A percentile compares a stretch with the other conserved stretches of the same genome.
Conservation (phyloP, 768 basidiomycete species). For the Pulveroboletus sp. region DNA sequence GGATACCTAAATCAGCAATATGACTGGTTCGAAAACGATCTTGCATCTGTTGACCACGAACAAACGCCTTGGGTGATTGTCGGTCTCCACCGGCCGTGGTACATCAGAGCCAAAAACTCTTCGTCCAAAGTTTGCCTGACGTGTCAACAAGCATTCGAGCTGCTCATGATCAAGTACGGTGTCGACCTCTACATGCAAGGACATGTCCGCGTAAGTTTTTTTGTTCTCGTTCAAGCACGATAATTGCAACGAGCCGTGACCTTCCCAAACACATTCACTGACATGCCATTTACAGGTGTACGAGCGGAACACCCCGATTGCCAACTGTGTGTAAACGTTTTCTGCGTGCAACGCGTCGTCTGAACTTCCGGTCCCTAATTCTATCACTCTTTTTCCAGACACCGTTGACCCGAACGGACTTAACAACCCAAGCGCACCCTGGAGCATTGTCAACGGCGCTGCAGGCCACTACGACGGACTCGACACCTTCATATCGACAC, state of each 20-base stretch:
- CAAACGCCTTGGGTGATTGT: too few relatives aligned
- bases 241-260: too few relatives aligned
- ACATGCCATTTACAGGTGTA: too few relatives aligned
- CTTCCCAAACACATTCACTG: too few relatives aligned
- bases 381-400: conserved; percentile 1
- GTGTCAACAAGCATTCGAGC: too few relatives aligned
- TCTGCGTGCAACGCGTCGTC: too few relatives aligned
- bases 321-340: conserved; percentile 22
- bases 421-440: conserved; percentile 22
- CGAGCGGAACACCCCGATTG: conserved; percentile 25
- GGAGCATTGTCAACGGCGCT: conserved; percentile 27
- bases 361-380: neutral
- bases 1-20: conserved; percentile 26
- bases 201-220: too few relatives aligned
- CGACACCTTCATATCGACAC: too few relatives aligned
- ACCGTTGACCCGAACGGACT: conserved; percentile 21
- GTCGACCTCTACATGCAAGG: too few relatives aligned
- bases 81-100: conserved; percentile 28
- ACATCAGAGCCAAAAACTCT: conserved; percentile 9
- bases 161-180: too few relatives aligned
- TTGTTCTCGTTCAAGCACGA: too few relatives aligned
- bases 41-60: conserved; percentile 22
- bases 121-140: conserved; percentile 12
- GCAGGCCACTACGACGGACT: conserved; percentile 29
- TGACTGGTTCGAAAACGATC: conserved; percentile 25